Evolutionary conservation across 192 early-diverging fungal genomes (phyloP).

Genomic region (Dissophora globulifera): DNA sequence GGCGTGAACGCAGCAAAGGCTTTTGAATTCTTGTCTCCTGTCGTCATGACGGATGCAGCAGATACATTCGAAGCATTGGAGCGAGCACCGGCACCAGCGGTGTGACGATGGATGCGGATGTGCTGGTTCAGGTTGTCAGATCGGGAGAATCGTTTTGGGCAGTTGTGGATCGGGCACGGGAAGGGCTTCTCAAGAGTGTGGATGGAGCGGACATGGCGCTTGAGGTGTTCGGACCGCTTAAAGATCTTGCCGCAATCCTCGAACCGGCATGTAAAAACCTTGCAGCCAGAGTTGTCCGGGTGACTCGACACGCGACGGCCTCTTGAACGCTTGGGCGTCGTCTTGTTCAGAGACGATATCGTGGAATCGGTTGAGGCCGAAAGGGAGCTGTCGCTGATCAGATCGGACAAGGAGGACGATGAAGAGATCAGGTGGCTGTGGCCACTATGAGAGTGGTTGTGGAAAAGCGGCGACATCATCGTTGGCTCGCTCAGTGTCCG

Average conservation of each 20-base stretch:
- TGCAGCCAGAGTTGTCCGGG: conserved; percentile 57
- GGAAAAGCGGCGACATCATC: conserved; percentile 5
- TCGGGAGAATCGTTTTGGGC: conserved; percentile 64
- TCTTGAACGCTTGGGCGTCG: conserved; percentile 56
- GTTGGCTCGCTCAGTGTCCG: conserved; percentile 36
- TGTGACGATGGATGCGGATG: conserved; percentile 63
- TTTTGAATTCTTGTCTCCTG: conserved; percentile 37
- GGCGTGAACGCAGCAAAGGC: conserved; percentile 51
- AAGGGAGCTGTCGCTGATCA: neutral
- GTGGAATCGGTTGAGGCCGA: too few relatives aligned
- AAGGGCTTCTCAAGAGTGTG: conserved; percentile 69
- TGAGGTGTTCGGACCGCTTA: conserved; percentile 69
- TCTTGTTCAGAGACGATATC: neutral
- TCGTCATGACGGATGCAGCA: too few relatives aligned
- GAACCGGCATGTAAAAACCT: conserved; percentile 62
- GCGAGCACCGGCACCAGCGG: neutral
- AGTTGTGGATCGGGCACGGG: conserved; percentile 61
- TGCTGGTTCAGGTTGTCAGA: conserved; percentile 68
- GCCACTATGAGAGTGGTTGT: too few relatives aligned
- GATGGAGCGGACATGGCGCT: conserved; percentile 68
- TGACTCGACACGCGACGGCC: conserved; percentile 63
- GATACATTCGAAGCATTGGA: too few relatives aligned
- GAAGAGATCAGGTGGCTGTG: conserved; percentile 31
- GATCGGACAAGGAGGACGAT: conserved; percentile 25
- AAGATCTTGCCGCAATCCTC: conserved; percentile 69